Evolutionary conservation across 1,284 basidiomycete species (phyloP).

Genomic region (Pseudozyma thailandica): DNA sequence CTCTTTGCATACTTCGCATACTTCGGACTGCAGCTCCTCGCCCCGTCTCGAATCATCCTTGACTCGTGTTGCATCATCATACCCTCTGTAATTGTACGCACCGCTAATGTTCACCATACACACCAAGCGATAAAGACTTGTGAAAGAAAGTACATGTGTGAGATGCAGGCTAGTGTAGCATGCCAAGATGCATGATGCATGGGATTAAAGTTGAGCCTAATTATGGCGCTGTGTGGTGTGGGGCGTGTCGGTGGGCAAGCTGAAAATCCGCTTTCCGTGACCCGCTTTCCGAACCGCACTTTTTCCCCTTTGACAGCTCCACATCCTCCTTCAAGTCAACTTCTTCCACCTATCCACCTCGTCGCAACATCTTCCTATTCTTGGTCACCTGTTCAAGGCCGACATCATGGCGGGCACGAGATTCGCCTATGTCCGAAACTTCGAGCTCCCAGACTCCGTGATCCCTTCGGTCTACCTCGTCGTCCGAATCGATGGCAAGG

Average conservation of each 20-base stretch:
- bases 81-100: conserved; percentile 16
- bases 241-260: neutral
- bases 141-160: too few relatives aligned
- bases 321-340: neutral
- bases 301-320: conserved; percentile 13
- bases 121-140: too few relatives aligned
- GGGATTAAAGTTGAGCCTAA: neutral
- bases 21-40: neutral
- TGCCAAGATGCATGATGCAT: too few relatives aligned
- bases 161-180: too few relatives aligned
- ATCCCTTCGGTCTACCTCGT: conserved; percentile 87
- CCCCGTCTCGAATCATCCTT: neutral
- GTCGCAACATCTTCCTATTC: too few relatives aligned
- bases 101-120: neutral
- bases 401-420: conserved; percentile 88
- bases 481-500: conserved; percentile 89
- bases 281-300: conserved; percentile 15
- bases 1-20: neutral
- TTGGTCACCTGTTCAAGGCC: too few relatives aligned
- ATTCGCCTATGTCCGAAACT: conserved; percentile 89
- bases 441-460: conserved; percentile 87
- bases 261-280: conserved; percentile 19
- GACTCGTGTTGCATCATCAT: neutral
- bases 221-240: too few relatives aligned
- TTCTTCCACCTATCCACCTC: neutral